Base-by-base conservation (phyloP, 805 yeast species). In the Teunomyces pallodes region DNA sequence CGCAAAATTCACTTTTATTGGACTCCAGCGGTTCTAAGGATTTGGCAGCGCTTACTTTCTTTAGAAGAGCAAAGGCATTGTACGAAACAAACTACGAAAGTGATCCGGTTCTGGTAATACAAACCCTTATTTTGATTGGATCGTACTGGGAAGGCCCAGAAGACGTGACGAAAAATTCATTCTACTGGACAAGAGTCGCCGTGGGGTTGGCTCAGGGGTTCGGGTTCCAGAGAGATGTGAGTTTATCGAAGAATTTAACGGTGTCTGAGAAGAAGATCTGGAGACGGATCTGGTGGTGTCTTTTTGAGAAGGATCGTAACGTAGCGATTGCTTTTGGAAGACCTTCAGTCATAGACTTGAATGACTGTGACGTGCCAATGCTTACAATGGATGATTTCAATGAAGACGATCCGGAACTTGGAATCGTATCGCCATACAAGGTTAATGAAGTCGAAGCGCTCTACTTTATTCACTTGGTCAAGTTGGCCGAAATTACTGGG, bases 301-400 rank as follows among this genome's bases (percentile, higher is more conserved):
- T 88, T 16, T 84, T 83, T 61, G 79, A 81, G 49, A 82, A 87
- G 55, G 96, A 87, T 64, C 69, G 89, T 20, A 72, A 79, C 36
- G 81, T 83, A 8, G 82, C 90, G 2, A 76, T 85, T 44, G 88
- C 90, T 0, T 82, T 83, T 65, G 91, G 94, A 12, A 73, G 90
- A 47, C 94, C 95, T 0, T 66, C 80, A 5, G 72, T 77, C 56
- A 83, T 88, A 43, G 84, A 83, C 55, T 70, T 86, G 51, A 85
- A 81, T 43, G 92, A 87, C 59, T 82, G 87, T 58, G 91, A 85
- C 58, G 89, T 85, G 17, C 82, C 83, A n/a, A 83, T 84, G 87
- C 59, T 88, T 13, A 74, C 78, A 0, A 62, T 75, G n/a, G 82
- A 77, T 0, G 95, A 88, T 61, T 81, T 88, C 50, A 69, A 77